Evolutionary conservation across 2,329 filamentous ascomycete species (phyloP).

Genomic region (Beauveria medogensis): DNA sequence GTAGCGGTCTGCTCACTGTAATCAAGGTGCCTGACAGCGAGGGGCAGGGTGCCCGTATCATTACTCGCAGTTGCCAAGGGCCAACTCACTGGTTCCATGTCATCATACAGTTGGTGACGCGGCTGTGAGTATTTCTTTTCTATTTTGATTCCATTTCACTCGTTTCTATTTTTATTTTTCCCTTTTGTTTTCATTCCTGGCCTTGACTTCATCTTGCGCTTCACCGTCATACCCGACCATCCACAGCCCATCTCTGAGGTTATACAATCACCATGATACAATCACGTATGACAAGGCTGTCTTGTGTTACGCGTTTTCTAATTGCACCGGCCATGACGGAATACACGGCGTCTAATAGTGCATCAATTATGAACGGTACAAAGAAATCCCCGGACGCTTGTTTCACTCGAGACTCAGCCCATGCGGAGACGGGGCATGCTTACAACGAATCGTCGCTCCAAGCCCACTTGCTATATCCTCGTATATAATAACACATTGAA

Average conservation of each 20-base stretch:
- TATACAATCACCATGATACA: conserved; percentile 2
- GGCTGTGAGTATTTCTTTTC: too few species aligned
- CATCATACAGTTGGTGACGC: neutral
- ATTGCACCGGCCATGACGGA: neutral
- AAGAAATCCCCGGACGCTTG: conserved; percentile 7
- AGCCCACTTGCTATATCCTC: neutral
- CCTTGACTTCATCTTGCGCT: neutral
- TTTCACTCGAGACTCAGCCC: conserved; percentile 10
- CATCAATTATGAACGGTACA: neutral
- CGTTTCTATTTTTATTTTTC: too few species aligned
- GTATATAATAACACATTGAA: neutral
- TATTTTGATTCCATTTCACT: too few species aligned
- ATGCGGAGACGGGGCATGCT: conserved; percentile 6
- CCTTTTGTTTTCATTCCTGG: neutral
- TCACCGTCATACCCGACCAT: neutral
- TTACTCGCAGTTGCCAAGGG: neutral
- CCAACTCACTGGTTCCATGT: neutral
- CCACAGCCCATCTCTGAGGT: neutral
- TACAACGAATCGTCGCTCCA: neutral
- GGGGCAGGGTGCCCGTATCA: neutral
- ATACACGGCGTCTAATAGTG: conserved; percentile 6
- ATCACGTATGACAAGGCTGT: neutral
- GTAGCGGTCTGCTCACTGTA: neutral
- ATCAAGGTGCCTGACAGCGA: neutral
- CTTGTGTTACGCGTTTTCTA: neutral